Percentiles rank a stretch among this genome's conserved stretches.
Evolutionary conservation across 2,329 filamentous ascomycete species (phyloP).

Genomic region (Uncinocarpus reesii): DNA sequence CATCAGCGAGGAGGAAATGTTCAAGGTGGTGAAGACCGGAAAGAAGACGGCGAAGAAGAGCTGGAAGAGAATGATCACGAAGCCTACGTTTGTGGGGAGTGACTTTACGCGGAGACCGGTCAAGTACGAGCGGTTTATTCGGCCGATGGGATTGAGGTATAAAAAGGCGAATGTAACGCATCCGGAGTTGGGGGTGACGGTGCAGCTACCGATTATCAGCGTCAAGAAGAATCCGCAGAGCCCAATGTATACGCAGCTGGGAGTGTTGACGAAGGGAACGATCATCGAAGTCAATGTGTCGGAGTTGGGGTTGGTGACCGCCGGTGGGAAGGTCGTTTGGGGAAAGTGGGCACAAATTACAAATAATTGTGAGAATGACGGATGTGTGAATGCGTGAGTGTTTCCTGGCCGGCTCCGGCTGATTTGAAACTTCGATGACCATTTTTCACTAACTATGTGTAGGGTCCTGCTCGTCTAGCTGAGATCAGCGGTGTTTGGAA

Average conservation of each 20-base stretch:
- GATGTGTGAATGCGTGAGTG: conserved; percentile 48
- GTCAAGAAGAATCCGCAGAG: conserved; percentile 83
- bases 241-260: conserved; percentile 83
- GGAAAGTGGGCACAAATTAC: conserved; percentile 67
- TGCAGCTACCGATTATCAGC: conserved; percentile 69
- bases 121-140: conserved; percentile 61
- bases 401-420: conserved; percentile 3
- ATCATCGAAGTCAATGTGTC: conserved; percentile 86
- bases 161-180: conserved; percentile 68
- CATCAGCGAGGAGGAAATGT: conserved; percentile 94
- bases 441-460: neutral
- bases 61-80: conserved; percentile 57
- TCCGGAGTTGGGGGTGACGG: conserved; percentile 73
- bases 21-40: conserved; percentile 90
- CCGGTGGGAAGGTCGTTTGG: conserved; percentile 88
- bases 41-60: conserved; percentile 86
- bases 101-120: conserved; percentile 85
- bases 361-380: conserved; percentile 48
- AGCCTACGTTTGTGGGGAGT: conserved; percentile 79
- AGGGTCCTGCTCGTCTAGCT: conserved; percentile 20
- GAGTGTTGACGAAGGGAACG: conserved; percentile 76
- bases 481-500: neutral
- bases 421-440: neutral
- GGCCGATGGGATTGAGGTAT: conserved; percentile 67
- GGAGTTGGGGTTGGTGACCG: conserved; percentile 82